Base-by-base conservation (phyloP, 2,329 filamentous ascomycete genomes). In the Fusarium chlamydosporum region DNA sequence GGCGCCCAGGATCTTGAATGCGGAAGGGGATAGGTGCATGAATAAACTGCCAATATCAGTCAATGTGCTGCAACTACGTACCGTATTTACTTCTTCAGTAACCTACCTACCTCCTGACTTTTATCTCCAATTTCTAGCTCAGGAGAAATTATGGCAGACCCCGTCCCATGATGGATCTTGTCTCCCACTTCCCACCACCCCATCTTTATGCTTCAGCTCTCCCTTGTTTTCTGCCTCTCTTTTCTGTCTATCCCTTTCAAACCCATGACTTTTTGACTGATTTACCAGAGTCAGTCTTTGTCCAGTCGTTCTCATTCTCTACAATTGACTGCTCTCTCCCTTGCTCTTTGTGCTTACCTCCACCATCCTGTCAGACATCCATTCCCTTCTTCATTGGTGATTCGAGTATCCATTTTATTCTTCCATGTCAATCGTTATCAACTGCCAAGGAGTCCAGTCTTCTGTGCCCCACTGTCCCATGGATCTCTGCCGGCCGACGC, bases 401-500 rank as follows among this genome's bases (percentile, higher is more conserved):
- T 59, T 33, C 9, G 42, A 35, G 47, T 51, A 40, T 51, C 47
- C 47, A 29, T 51, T 13, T 38, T 18, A 40, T 51, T 51, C 34
- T 27, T 23, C 23, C 23, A 23, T 59, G 54, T 67, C 50, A 43
- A 43, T 67, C 46, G 50, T 43, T 72, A 46, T 57, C 55, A 65
- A 51, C 26, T 47, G 55, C 52, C 37, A 54, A 67, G 67, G 43
- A 62, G 48, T 52, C 23, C 23, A 23, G 23, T 23, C 23, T 26
- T 57, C 26, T 53, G 35, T 65, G 67, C 62, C 70, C 70, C 72
- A 70, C 67, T 54, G 63, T 56, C 72, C 47, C 58, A 55, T n/a
- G n/a, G n/a, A n/a, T 47, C 61, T 67, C 51, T 71, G 56, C 56
- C 34, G 54, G 53, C 59, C 56, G 61, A 72, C 71, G 71, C 72